Conservation (phyloP, 768 basidiomycete genomes). For the Podaxis rugospora region DNA sequence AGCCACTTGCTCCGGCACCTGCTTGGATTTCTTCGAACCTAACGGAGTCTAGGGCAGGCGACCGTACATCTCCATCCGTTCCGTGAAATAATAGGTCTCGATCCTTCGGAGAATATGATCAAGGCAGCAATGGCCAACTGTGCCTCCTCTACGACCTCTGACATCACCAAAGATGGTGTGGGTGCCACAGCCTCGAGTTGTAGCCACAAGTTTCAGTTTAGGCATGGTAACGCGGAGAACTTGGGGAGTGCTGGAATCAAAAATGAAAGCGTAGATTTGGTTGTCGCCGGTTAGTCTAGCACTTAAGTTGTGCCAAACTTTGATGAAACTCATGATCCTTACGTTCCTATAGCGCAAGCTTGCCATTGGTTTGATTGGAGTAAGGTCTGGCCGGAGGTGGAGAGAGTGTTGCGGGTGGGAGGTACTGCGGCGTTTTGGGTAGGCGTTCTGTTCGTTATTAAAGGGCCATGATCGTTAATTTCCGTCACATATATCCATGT, state of each 20-base stretch:
- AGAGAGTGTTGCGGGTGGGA: constrained; percentile 51
- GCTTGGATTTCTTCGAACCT: too few relatives aligned
- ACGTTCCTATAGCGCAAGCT: constrained; percentile 52
- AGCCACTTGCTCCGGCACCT: not conserved
- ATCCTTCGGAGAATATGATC: constrained; percentile 74
- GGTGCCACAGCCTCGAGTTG: not conserved
- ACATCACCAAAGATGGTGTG: not conserved
- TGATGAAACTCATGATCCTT: not conserved
- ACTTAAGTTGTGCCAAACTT: not conserved
- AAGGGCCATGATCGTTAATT: not conserved
- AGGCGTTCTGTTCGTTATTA: constrained; percentile 15
- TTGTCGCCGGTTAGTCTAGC: constrained; percentile 52
- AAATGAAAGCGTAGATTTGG: constrained; percentile 56
- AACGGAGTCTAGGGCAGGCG: constrained; percentile 55
- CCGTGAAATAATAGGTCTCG: constrained; percentile 61
- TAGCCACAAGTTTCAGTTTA: constrained; percentile 22
- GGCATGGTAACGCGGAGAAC: constrained; percentile 48
- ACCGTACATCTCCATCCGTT: constrained; percentile 56
- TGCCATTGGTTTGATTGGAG: constrained; percentile 81
- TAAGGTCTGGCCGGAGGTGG: constrained; percentile 65
- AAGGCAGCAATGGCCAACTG: constrained; percentile 35
- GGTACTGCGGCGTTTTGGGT: constrained; percentile 79
- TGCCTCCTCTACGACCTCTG: not conserved
- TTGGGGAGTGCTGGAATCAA: constrained; percentile 37
- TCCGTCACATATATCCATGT: not conserved